Evolutionary conservation across 345 rosid genomes (phyloP).

Genomic region (Euphorbia tirucalli): DNA sequence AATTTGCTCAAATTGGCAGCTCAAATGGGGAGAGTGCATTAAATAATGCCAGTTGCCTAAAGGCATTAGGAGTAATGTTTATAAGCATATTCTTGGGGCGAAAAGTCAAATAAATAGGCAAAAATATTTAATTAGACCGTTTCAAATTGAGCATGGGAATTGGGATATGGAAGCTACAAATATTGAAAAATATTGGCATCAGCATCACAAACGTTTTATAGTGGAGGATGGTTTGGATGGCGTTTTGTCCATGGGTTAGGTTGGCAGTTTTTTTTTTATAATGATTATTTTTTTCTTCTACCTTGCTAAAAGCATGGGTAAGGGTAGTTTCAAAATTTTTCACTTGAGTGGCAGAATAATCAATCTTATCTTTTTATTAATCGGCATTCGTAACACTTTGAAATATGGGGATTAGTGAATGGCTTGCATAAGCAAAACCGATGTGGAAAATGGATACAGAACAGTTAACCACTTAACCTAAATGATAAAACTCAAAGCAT

Average conservation of each 20-base stretch:
- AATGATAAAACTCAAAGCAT: slow-evolving; percentile 14
- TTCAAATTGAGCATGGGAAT: neutral
- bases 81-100: neutral
- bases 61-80: neutral
- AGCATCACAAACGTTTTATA: neutral
- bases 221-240: neutral
- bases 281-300: no score
- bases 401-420: slow-evolving; percentile 17
- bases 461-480: neutral
- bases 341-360: slow-evolving; percentile 32
- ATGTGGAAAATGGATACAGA: neutral
- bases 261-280: no score
- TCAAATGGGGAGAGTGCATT: neutral
- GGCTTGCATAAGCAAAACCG: slow-evolving; percentile 10
- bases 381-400: slow-evolving; percentile 8
- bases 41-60: neutral
- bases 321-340: no score
- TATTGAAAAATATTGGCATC: no score
- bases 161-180: no score
- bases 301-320: no score
- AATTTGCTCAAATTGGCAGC: slow-evolving; percentile 14
- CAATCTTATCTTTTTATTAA: slow-evolving; percentile 18
- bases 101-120: slow-evolving; percentile 14
- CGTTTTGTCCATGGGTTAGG: slow-evolving; percentile 8
- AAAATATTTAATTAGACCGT: neutral